phyloP scores from a whole-genome alignment of 352 stramenopile genomes.

The Phytophthora sp. region DNA sequence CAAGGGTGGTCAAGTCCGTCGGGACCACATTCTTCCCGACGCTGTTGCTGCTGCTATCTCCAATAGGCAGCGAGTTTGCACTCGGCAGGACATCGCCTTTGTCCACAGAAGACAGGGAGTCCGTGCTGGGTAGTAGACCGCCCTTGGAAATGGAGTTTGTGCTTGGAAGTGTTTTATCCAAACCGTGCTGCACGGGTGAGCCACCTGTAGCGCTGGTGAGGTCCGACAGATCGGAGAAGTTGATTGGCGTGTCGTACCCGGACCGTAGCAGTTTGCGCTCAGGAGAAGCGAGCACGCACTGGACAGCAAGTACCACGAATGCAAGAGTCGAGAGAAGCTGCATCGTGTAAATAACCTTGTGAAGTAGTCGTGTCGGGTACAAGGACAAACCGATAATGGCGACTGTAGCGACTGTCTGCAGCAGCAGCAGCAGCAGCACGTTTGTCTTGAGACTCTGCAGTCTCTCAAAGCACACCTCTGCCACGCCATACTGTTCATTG shows the following conservation, averaged over 20 bases:
- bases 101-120: not conserved
- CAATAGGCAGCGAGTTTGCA: not conserved
- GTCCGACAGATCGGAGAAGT: slow-evolving; percentile 1
- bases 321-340: slow-evolving; percentile 7
- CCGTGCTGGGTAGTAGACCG: not conserved
- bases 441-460: not conserved
- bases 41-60: not conserved
- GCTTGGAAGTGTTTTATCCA: not conserved
- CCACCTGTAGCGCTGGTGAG: not conserved
- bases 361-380: not conserved
- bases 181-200: not conserved
- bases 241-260: not conserved
- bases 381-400: not conserved
- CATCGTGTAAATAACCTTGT: not conserved
- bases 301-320: not conserved
- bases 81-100: not conserved
- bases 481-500: too few relatives aligned
- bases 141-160: not conserved
- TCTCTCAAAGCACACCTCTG: too few relatives aligned
- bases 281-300: not conserved
- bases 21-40: not conserved
- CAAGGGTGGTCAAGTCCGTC: not conserved
- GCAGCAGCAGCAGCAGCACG: not conserved
- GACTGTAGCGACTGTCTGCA: not conserved
- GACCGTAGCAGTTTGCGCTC: slow-evolving; percentile 15